These are phyloP conservation scores for Buxus sempervirens DNA, from an alignment of 164 flowering plant genomes.

Conservation along the genomic window DNA sequence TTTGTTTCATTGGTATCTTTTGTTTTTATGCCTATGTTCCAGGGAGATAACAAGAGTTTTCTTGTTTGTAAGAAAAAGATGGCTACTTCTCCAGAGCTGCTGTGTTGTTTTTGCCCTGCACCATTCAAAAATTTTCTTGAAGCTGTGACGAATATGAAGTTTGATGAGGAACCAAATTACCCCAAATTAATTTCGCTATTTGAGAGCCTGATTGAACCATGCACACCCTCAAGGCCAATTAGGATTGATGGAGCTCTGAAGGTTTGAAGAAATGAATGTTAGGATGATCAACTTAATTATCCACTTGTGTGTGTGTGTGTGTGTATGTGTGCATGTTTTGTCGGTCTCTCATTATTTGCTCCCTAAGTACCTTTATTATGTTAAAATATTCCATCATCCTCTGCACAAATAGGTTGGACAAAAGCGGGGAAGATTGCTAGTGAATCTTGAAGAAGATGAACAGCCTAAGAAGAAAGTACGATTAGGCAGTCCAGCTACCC, in stretches of 20 bases:
- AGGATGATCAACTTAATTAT: not conserved
- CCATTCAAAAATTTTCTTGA: slow-evolving; percentile 79
- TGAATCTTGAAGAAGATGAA: slow-evolving; percentile 77
- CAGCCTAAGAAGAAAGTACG: slow-evolving; percentile 88
- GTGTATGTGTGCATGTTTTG: too few relatives aligned
- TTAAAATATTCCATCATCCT: not conserved
- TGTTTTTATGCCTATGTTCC: slow-evolving; percentile 11
- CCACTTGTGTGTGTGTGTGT: too few relatives aligned
- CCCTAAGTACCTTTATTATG: too few relatives aligned
- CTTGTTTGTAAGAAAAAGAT: slow-evolving; percentile 87
- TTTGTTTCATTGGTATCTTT: not conserved
- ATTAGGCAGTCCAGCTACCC: slow-evolving; percentile 87
- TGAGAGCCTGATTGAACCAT: slow-evolving; percentile 64
- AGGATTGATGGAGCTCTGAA: slow-evolving; percentile 77
- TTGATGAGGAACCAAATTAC: slow-evolving; percentile 92
- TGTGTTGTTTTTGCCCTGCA: slow-evolving; percentile 74
- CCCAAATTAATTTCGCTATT: slow-evolving; percentile 64
- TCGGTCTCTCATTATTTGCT: too few relatives aligned
- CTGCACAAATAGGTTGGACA: slow-evolving; percentile 60
- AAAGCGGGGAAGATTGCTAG: slow-evolving; percentile 71
- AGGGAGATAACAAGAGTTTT: slow-evolving; percentile 92
- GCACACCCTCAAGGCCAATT: slow-evolving; percentile 52
- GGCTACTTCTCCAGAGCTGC: slow-evolving; percentile 74
- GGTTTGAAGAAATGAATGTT: slow-evolving; percentile 34
- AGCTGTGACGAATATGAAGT: slow-evolving; percentile 75